phyloP scores from a whole-genome alignment of 306 rosid genomes.

The Albizia julibrissin region DNA sequence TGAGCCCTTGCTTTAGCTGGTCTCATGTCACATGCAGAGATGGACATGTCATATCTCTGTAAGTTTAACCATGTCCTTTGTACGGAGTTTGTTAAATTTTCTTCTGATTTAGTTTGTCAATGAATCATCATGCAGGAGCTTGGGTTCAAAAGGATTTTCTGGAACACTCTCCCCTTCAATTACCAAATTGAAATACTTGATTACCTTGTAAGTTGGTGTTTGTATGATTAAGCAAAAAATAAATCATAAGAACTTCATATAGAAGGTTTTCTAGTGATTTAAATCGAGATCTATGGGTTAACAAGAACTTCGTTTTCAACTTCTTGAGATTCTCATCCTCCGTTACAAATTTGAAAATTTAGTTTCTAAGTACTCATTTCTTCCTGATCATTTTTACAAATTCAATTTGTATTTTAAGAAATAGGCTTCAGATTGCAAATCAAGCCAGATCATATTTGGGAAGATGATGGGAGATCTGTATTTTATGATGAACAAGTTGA shows the following conservation, averaged over 20 bases:
- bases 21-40: slow-evolving; percentile 72
- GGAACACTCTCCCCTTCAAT: slow-evolving; percentile 85
- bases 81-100: not conserved
- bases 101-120: slow-evolving; percentile 33
- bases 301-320: too few relatives aligned
- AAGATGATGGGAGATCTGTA: not conserved
- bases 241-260: not conserved
- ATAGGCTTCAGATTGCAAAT: not conserved
- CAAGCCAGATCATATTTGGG: not conserved
- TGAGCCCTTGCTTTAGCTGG: slow-evolving; percentile 94
- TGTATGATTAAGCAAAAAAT: not conserved
- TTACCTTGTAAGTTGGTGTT: slow-evolving; percentile 68
- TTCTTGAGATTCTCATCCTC: slow-evolving; percentile 2
- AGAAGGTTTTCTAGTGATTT: not conserved
- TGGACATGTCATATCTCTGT: slow-evolving; percentile 82
- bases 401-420: not conserved
- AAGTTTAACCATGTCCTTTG: slow-evolving; percentile 40
- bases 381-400: not conserved
- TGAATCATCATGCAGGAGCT: slow-evolving; percentile 59
- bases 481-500: too few relatives aligned
- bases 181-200: slow-evolving; percentile 67
- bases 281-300: not conserved
- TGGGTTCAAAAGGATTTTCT: slow-evolving; percentile 72
- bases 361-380: not conserved
- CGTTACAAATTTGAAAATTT: slow-evolving; percentile 1